These are phyloP conservation scores for Helotiales sp. DNA, from an alignment of 2,329 filamentous ascomycete species.

Conservation along the genomic window DNA sequence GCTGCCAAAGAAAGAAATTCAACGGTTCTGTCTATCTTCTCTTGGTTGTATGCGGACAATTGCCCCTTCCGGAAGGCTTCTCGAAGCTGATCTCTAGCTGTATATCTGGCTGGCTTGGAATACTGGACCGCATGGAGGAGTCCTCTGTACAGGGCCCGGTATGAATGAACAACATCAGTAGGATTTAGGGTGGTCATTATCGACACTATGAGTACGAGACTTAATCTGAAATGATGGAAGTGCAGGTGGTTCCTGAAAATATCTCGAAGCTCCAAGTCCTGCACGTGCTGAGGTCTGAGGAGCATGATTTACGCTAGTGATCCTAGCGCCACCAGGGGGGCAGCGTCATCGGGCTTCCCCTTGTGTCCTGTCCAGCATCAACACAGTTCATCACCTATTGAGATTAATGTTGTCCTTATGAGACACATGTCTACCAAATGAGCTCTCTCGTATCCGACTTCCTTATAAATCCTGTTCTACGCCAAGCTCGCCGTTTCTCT, in stretches of 20 bases:
- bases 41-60: conserved; percentile 46
- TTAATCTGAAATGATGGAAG: neutral
- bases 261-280: neutral
- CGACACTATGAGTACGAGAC: neutral
- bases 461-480: conserved; percentile 64
- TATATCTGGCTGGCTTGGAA: conserved; percentile 66
- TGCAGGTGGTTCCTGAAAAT: neutral
- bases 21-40: conserved; percentile 62
- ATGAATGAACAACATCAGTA: conserved; percentile 56
- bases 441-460: conserved; percentile 64
- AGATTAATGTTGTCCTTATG: conserved; percentile 14
- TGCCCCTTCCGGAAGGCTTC: conserved; percentile 55
- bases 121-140: conserved; percentile 71
- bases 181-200: conserved; percentile 19
- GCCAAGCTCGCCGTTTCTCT: conserved; percentile 65
- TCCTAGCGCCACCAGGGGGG: conserved; percentile 1
- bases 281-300: conserved; percentile 5
- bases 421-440: conserved; percentile 44
- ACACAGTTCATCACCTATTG: neutral
- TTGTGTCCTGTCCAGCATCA: neutral
- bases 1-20: conserved; percentile 70
- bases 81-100: conserved; percentile 59
- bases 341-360: conserved; percentile 14
- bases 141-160: conserved; percentile 67
- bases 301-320: conserved; percentile 1